Evolutionary conservation across 2,329 filamentous ascomycete genomes (phyloP).

Genomic region (Cercospora sp.): DNA sequence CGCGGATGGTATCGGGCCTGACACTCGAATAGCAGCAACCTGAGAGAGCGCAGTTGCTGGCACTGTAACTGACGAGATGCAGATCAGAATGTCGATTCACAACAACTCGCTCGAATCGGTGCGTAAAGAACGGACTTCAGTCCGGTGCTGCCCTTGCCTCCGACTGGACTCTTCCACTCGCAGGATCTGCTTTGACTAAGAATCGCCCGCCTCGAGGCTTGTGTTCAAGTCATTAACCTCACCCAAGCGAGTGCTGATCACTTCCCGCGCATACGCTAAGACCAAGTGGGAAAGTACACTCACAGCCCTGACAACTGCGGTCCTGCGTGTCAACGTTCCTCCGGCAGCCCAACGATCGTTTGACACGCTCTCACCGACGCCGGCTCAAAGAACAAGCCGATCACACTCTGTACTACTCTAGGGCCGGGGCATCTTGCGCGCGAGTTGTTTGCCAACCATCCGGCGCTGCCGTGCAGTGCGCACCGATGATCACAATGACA

Average conservation of each 20-base stretch:
- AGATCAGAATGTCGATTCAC: neutral
- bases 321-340: neutral
- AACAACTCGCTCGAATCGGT: neutral
- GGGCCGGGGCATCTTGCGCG: neutral
- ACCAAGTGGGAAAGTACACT: neutral
- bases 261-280: neutral
- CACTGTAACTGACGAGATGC: neutral
- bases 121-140: neutral
- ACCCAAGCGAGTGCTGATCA: neutral
- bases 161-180: neutral
- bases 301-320: neutral
- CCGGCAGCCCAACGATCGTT: neutral
- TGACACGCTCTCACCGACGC: neutral
- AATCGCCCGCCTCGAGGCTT: neutral
- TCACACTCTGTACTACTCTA: neutral
- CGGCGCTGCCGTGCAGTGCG: neutral
- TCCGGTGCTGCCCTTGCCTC: neutral
- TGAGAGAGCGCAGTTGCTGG: neutral
- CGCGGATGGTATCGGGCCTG: neutral
- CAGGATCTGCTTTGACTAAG: neutral
- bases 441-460: neutral
- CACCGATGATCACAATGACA: neutral
- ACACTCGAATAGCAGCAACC: neutral
- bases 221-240: neutral
- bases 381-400: neutral